Percentiles rank a stretch among this genome's conserved stretches.
Conservation (phyloP, 2,329 filamentous ascomycete genomes). For the Trichophyton benhamiae region DNA sequence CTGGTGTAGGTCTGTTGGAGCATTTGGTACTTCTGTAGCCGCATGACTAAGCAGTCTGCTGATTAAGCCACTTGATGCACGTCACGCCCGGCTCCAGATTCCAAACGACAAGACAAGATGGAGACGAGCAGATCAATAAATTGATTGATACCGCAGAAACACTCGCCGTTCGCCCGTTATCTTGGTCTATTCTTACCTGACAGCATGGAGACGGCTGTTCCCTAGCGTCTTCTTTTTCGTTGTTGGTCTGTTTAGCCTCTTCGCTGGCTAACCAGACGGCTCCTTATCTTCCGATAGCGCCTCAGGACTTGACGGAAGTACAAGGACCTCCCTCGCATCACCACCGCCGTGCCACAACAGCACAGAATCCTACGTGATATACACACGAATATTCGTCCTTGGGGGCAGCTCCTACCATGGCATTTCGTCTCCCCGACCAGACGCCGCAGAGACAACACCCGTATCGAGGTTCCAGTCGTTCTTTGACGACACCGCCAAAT, state of each 20-base stretch:
- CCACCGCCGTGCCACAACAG: not conserved
- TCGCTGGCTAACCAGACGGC: not conserved
- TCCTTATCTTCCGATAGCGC: not conserved
- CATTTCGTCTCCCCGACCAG: conserved; percentile 13
- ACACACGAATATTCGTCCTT: not conserved
- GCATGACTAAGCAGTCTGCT: not conserved
- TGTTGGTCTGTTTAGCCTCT: not conserved
- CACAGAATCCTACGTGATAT: not conserved
- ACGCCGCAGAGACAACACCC: conserved; percentile 7
- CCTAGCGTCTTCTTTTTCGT: not conserved
- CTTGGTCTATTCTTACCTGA: not conserved
- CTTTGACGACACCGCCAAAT: conserved; percentile 19
- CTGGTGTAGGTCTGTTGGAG: too few relatives aligned
- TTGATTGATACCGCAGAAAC: not conserved
- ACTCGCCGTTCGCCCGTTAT: not conserved
- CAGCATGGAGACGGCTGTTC: not conserved
- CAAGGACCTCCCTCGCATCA: not conserved
- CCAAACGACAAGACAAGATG: too few relatives aligned
- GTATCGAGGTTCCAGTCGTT: conserved; percentile 3
- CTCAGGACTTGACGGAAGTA: not conserved
- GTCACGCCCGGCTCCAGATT: not conserved
- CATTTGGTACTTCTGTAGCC: not conserved
- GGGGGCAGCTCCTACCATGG: conserved; percentile 6
- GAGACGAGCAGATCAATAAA: too few relatives aligned
- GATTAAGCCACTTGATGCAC: not conserved